A percentile compares a stretch with the other conserved stretches of the same genome.
phyloP scores from a whole-genome alignment of 2,329 filamentous ascomycete genomes.

The Colletotrichum lindemuthianum region DNA sequence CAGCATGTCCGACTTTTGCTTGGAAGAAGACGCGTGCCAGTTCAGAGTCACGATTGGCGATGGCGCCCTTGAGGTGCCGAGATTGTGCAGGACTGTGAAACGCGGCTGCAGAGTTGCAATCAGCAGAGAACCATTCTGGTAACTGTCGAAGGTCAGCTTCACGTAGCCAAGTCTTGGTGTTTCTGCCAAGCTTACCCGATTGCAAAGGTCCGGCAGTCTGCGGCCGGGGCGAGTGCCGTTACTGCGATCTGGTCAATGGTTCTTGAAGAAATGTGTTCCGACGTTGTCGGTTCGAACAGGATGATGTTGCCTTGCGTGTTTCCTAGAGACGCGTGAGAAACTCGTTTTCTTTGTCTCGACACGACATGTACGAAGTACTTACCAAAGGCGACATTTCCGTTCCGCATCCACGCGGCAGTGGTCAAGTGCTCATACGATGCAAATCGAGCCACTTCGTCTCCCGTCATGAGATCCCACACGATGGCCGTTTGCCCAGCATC shows the following conservation, averaged over 20 bases:
- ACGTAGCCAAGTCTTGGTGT: neutral
- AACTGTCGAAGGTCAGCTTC: constrained; percentile 62
- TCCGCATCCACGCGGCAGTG: constrained; percentile 93
- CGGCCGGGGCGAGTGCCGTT: constrained; percentile 88
- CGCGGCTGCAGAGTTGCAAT: constrained; percentile 89
- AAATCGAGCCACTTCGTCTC: constrained; percentile 91
- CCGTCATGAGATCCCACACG: constrained; percentile 95
- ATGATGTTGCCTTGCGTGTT: constrained; percentile 94
- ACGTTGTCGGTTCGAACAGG: constrained; percentile 91
- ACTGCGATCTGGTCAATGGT: constrained; percentile 94
- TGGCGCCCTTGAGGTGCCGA: constrained; percentile 84
- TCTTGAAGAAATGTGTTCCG: constrained; percentile 88
- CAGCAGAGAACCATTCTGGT: constrained; percentile 93
- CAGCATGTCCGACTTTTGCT: constrained; percentile 98
- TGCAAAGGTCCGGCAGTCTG: constrained; percentile 93
- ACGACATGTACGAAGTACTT: constrained; percentile 46
- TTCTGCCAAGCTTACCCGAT: constrained; percentile 75
- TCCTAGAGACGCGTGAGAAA: constrained; percentile 60
- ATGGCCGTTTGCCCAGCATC: constrained; percentile 92
- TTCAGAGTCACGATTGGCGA: constrained; percentile 88
- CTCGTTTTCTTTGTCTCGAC: constrained; percentile 39
- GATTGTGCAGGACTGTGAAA: constrained; percentile 93
- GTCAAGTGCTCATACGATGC: constrained; percentile 88
- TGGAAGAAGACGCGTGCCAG: constrained; percentile 96
- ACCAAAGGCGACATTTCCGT: constrained; percentile 98